Base-by-base conservation (phyloP, 352 stramenopile species). In the Globisporangium uncinulatum region DNA sequence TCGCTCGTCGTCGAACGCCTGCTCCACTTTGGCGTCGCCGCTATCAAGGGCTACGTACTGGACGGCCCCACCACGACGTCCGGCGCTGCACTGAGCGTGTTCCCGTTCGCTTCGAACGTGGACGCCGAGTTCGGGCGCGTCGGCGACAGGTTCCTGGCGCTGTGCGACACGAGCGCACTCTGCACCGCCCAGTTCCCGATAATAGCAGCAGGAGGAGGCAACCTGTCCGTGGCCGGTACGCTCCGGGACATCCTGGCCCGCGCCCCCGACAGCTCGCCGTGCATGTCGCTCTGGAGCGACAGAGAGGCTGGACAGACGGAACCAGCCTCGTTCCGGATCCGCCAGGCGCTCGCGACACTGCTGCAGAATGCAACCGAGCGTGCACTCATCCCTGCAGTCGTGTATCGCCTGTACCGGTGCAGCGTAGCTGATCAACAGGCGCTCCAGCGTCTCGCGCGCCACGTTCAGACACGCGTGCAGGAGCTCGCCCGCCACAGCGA, bases 31-130 rank as follows among this genome's bases (percentile, higher is more conserved):
- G 57, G 49, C 13, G 59, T 76, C 21, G 56, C 68, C 3, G 63
- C 83, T 37, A 72, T 90, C 51, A 56, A 70, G 9, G 79, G 82
- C 4, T 90, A 83, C 44, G 67, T 84, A 11, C 39, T 92, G 0
- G 82, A 92, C 51, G 75, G 77, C 46, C 65, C 63, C 11, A 46
- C 72, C 8, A 69, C 69, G 9, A 66, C 70, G 0, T 70, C 70
- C 2, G 64, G 71, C 1, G 51, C 48, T 17, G 51, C 48, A 6
- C 24, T 42, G 44, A 47, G 43, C 6, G 7, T 50, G 3, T 36
- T 67, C 24, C 20, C 55, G 24, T 56, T 56, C 10, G 29, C 65
- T 4, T 73, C 73, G 4, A 63, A 62, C 49, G 61, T 58, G 15
- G 73, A 79, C 13, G 61, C 64, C 37, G 66, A 59, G 7, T 78